Conservation (phyloP, 2,329 filamentous ascomycete genomes). For the Colletotrichum sp. region DNA sequence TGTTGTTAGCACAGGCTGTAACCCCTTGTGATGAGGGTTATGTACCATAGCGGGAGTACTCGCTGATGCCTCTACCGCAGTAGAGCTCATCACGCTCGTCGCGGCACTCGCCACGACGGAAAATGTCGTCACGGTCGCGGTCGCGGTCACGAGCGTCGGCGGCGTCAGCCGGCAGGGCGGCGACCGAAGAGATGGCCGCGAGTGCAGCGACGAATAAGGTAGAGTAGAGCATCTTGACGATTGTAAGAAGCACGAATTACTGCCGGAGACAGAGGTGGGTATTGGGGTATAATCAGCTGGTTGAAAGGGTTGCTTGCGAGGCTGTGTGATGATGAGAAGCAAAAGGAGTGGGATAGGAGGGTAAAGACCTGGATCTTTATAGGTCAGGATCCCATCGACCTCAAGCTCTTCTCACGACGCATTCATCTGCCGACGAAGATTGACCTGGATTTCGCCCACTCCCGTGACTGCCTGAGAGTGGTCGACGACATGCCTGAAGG, state of each 20-base stretch:
- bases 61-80: constrained; percentile 8
- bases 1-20: neutral
- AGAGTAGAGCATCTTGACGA: constrained; percentile 8
- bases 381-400: neutral
- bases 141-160: neutral
- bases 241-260: neutral
- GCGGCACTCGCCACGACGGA: constrained; percentile 10
- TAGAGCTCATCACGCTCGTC: constrained; percentile 2
- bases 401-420: neutral
- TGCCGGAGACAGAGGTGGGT: neutral
- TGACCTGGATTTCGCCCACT: neutral
- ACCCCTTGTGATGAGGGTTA: too few species aligned
- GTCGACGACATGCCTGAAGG: neutral
- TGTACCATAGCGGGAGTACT: constrained; percentile 7
- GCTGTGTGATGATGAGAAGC: neutral
- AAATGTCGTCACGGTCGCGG: neutral
- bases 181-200: constrained; percentile 4
- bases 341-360: neutral
- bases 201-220: constrained; percentile 4
- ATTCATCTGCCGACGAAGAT: neutral
- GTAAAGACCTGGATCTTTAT: neutral
- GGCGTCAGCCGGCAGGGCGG: constrained; percentile 5
- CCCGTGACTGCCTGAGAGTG: neutral
- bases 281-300: constrained; percentile 2
- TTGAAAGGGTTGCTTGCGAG: constrained; percentile 1